phyloP scores from a whole-genome alignment of 176 grass and related monocot genomes.

The Aegilops longissima region DNA sequence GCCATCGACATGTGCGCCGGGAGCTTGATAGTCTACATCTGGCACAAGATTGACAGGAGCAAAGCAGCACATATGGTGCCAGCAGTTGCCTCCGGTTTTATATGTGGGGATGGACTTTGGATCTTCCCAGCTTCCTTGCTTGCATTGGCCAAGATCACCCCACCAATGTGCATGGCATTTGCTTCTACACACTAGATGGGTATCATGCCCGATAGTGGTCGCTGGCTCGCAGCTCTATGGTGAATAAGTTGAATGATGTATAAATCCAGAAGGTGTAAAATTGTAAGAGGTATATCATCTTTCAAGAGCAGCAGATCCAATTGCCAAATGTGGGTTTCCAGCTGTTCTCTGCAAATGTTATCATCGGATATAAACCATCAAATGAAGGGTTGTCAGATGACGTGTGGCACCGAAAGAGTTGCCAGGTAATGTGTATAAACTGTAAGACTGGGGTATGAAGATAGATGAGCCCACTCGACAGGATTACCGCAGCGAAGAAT shows the following conservation, averaged over 20 bases:
- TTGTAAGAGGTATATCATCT: not conserved
- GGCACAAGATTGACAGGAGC: slow-evolving; percentile 63
- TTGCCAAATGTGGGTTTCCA: slow-evolving; percentile 6
- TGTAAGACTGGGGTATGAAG: not conserved
- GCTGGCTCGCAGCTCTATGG: not conserved
- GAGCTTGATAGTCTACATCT: slow-evolving; percentile 78
- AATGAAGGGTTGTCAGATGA: not conserved
- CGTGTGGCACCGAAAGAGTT: not conserved
- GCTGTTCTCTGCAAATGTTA: slow-evolving; percentile 6
- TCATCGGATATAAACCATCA: not conserved
- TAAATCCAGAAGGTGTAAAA: not conserved
- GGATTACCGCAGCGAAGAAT: not conserved
- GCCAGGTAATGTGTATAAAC: slow-evolving; percentile 6
- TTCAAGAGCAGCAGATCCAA: not conserved
- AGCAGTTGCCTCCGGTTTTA: slow-evolving; percentile 91
- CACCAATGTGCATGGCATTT: slow-evolving; percentile 96
- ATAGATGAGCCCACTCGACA: not conserved
- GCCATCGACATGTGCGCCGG: slow-evolving; percentile 92
- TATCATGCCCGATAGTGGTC: not conserved
- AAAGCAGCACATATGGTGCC: slow-evolving; percentile 76
- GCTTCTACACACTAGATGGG: slow-evolving; percentile 48
- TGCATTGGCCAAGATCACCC: slow-evolving; percentile 71
- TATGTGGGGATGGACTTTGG: slow-evolving; percentile 96
- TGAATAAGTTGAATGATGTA: not conserved
- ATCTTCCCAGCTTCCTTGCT: slow-evolving; percentile 91